phyloP scores from a whole-genome alignment of 306 rosid genomes.

The Fragaria iinumae region DNA sequence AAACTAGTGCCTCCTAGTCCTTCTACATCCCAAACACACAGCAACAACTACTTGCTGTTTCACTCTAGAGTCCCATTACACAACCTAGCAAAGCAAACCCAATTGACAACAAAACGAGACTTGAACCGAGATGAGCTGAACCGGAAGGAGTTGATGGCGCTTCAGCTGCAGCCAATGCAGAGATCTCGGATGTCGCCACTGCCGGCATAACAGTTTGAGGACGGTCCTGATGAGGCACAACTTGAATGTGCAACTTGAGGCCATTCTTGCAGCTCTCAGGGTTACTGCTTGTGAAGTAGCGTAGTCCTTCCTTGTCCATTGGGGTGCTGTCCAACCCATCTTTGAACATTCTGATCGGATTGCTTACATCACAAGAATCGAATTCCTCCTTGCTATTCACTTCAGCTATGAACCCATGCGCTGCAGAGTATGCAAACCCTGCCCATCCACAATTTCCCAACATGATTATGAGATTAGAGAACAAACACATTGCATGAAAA shows the following conservation, averaged over 20 bases:
- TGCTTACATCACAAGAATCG: conserved; percentile 62
- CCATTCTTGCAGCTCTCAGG: conserved; percentile 59
- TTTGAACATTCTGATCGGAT: conserved; percentile 59
- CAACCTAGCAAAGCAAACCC: conserved; percentile 17
- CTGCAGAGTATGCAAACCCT: conserved; percentile 78
- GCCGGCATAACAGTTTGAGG: background rate
- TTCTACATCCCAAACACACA: background rate
- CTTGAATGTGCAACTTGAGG: conserved; percentile 59
- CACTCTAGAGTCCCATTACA: background rate
- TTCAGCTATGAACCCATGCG: conserved; percentile 53
- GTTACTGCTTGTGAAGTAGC: conserved; percentile 65
- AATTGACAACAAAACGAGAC: conserved; percentile 10
- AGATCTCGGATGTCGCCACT: background rate
- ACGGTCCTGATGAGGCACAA: conserved; percentile 28
- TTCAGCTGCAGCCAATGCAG: conserved; percentile 26
- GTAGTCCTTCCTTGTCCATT: conserved; percentile 60
- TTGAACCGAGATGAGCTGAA: conserved; percentile 27
- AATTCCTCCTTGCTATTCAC: conserved; percentile 59
- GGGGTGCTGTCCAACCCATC: conserved; percentile 65
- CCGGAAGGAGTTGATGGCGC: conserved; percentile 55
- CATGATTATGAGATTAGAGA: background rate
- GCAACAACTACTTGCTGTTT: background rate
- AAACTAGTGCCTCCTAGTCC: background rate
- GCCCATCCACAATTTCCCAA: conserved; percentile 14
- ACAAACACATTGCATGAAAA: background rate